These are phyloP conservation scores for Sphagnum tenellum DNA, from an alignment of 225 moss, liverwort and hornwort genomes.

Conservation along the genomic window DNA sequence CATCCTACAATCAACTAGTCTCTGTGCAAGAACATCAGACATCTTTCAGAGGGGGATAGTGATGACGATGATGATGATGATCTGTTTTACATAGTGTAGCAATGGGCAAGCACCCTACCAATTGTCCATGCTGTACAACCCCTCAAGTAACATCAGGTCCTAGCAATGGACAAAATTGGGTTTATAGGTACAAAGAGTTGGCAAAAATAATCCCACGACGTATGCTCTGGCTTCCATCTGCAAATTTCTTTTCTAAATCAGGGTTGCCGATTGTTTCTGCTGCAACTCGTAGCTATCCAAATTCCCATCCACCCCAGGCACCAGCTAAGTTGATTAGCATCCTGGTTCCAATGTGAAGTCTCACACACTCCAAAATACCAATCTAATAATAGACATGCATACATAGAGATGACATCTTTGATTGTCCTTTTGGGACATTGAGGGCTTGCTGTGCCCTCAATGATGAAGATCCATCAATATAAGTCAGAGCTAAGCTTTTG, in stretches of 20 bases:
- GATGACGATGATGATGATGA: conserved; percentile 7
- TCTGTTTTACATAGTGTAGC: conserved; percentile 36
- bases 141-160: conserved; percentile 12
- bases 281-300: conserved; percentile 59
- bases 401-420: no score
- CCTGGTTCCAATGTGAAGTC: no score
- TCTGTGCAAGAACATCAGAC: no score
- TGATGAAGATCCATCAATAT: no score
- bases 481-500: no score
- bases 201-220: conserved; percentile 94
- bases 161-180: conserved; percentile 1
- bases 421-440: no score
- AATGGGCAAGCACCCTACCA: conserved; percentile 22
- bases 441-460: no score
- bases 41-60: no score
- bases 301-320: conserved; percentile 2
- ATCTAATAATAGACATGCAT: no score
- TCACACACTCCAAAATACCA: no score
- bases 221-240: conserved; percentile 84
- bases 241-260: conserved; percentile 83
- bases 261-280: conserved; percentile 82
- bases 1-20: no score
- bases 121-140: conserved; percentile 21
- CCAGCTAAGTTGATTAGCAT: no score
- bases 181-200: conserved; percentile 83